phyloP scores from a whole-genome alignment of 176 grass and related monocot species.

The Oryza meridionalis region DNA sequence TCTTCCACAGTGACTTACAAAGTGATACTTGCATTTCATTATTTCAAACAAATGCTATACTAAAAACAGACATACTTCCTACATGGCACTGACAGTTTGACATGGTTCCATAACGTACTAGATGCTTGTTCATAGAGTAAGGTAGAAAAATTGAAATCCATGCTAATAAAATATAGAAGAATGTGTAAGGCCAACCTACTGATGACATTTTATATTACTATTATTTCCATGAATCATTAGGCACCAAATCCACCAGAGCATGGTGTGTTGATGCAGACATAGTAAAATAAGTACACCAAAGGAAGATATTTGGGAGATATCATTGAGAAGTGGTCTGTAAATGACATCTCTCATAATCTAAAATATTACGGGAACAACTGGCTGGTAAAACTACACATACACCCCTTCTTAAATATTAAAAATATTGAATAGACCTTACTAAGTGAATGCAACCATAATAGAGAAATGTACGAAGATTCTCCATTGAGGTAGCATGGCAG shows the following conservation, averaged over 20 bases:
- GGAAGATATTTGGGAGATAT: conserved; percentile 7
- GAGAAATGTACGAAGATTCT: conserved; percentile 10
- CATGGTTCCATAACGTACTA: neutral
- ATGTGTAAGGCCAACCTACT: neutral
- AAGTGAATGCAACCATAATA: conserved; percentile 21
- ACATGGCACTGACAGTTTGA: neutral
- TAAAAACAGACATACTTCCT: neutral
- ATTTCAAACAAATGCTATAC: conserved; percentile 4
- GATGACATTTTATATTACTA: neutral
- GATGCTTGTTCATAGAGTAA: conserved; percentile 3
- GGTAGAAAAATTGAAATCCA: neutral
- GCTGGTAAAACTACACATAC: conserved; percentile 18
- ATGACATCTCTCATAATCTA: neutral
- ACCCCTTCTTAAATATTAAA: neutral
- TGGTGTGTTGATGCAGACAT: conserved; percentile 5
- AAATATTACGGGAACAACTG: neutral
- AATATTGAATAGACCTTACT: conserved; percentile 7
- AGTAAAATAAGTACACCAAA: neutral
- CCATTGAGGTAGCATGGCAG: neutral
- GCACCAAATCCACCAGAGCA: conserved; percentile 1
- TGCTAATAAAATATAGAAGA: conserved; percentile 11
- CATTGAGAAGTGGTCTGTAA: neutral
- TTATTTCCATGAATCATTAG: conserved; percentile 24
- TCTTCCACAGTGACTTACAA: neutral
- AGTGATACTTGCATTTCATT: conserved; percentile 16